Conservation (phyloP, 768 basidiomycete species). For the Phanerochaete sordida region DNA sequence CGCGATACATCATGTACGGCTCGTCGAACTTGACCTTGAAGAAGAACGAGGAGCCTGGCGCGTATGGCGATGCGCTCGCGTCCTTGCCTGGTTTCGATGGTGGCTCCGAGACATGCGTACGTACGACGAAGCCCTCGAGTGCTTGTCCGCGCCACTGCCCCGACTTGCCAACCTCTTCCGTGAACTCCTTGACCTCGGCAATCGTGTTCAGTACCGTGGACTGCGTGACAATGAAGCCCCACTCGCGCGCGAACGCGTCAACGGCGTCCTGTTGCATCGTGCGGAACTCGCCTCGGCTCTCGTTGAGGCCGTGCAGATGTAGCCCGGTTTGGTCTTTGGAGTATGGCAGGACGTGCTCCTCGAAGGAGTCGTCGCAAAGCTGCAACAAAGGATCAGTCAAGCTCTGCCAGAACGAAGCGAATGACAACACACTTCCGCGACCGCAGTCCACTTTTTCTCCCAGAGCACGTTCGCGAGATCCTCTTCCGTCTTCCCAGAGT, state of each 20-base stretch:
- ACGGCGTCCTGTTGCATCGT: constrained; percentile 69
- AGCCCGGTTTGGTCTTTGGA: constrained; percentile 81
- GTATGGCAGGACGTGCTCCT: constrained; percentile 92
- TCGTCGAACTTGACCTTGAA: constrained; percentile 99
- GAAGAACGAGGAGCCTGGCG: constrained; percentile 84
- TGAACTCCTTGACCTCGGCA: constrained; percentile 68
- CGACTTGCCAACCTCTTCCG: constrained; percentile 55
- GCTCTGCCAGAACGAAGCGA: neutral
- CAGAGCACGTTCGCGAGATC: constrained; percentile 74
- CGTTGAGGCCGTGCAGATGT: constrained; percentile 90
- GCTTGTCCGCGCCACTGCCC: constrained; percentile 83
- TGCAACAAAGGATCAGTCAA: constrained; percentile 26
- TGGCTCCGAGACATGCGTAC: constrained; percentile 56
- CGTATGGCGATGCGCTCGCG: constrained; percentile 57
- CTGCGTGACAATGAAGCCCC: constrained; percentile 85
- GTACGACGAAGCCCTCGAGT: constrained; percentile 93
- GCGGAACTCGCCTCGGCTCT: constrained; percentile 57
- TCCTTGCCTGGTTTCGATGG: constrained; percentile 30
- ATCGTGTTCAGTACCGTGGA: constrained; percentile 58
- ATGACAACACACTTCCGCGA: constrained; percentile 73
- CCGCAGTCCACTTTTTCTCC: constrained; percentile 82
- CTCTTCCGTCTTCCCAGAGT: constrained; percentile 61
- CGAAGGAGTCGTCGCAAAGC: constrained; percentile 97
- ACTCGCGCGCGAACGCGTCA: constrained; percentile 78
- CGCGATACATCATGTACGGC: constrained; percentile 97